Evolutionary conservation across 768 basidiomycete genomes (phyloP).

Genomic region (Nidula microcarpa): DNA sequence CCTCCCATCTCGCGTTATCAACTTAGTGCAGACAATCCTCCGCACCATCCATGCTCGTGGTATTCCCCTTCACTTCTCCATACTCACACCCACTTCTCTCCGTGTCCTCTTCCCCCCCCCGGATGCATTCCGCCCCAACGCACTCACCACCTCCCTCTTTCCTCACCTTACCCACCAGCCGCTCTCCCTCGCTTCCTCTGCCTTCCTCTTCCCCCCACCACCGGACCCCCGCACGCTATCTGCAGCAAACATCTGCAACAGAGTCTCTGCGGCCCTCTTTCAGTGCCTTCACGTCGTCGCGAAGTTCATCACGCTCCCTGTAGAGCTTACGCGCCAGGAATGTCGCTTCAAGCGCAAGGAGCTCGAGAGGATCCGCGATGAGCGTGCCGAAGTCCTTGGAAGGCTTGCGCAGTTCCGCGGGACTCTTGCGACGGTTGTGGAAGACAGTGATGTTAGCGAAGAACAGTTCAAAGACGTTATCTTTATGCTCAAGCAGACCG

Average conservation of each 20-base stretch:
- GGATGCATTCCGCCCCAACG: conserved; percentile 40
- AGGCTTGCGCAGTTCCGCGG: conserved; percentile 53
- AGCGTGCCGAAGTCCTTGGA: conserved; percentile 67
- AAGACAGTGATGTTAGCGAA: conserved; percentile 10
- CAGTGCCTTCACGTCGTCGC: not conserved
- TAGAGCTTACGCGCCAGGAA: conserved; percentile 66
- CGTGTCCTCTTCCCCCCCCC: conserved; percentile 44
- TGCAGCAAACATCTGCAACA: not conserved
- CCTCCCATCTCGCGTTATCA: conserved; percentile 37
- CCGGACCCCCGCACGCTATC: conserved; percentile 3
- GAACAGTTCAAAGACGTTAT: not conserved
- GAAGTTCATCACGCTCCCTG: conserved; percentile 38
- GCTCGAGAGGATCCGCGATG: conserved; percentile 63
- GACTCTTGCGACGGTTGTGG: conserved; percentile 30
- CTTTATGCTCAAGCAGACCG: not conserved
- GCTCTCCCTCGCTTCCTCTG: conserved; percentile 11
- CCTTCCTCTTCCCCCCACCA: conserved; percentile 7
- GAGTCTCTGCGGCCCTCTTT: not conserved
- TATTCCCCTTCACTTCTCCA: conserved; percentile 41
- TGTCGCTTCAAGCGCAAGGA: conserved; percentile 55
- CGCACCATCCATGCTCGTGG: conserved; percentile 37
- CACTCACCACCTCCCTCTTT: conserved; percentile 59
- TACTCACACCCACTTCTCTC: conserved; percentile 45
- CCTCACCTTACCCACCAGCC: conserved; percentile 49
- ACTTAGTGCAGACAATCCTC: conserved; percentile 34